Evolutionary conservation across 2,329 filamentous ascomycete genomes (phyloP).

Genomic region (Fusarium domesticum): DNA sequence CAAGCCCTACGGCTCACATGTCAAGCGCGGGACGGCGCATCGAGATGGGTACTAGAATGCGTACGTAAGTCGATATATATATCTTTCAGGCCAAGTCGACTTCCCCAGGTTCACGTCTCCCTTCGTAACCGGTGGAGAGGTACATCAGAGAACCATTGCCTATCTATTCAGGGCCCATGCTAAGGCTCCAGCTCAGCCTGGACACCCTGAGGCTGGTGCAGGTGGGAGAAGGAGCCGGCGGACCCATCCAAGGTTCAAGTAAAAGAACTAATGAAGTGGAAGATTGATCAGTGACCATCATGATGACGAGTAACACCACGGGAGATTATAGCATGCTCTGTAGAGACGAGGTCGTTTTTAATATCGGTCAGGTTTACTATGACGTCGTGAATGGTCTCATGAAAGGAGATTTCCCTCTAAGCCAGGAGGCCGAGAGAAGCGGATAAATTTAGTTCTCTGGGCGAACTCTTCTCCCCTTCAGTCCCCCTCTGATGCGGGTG

Average conservation of each 20-base stretch:
- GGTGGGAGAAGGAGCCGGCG: slow-evolving; percentile 11
- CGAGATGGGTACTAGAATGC: slow-evolving; percentile 5
- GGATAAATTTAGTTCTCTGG: no score
- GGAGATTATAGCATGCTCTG: slow-evolving; percentile 3
- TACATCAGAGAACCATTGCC: slow-evolving; percentile 8
- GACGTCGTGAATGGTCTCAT: slow-evolving; percentile 13
- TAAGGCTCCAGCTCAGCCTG: slow-evolving; percentile 12
- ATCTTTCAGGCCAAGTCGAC: slow-evolving; percentile 10
- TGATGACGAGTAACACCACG: slow-evolving; percentile 25
- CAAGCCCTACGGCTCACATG: slow-evolving; percentile 29
- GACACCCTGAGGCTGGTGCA: slow-evolving; percentile 6
- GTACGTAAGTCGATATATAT: slow-evolving; percentile 5
- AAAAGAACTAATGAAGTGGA: slow-evolving; percentile 10
- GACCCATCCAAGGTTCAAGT: slow-evolving; percentile 8
- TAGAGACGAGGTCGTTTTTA: slow-evolving; percentile 8
- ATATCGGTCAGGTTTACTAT: slow-evolving; percentile 14
- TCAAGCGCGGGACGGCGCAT: slow-evolving; percentile 26
- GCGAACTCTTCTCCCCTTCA: slow-evolving; percentile 6
- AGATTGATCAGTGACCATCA: slow-evolving; percentile 7
- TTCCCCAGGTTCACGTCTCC: slow-evolving; percentile 7
- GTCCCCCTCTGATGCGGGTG: slow-evolving; percentile 15
- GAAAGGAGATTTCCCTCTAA: slow-evolving; percentile 9
- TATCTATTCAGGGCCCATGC: slow-evolving; percentile 16
- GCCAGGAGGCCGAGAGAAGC: slow-evolving; percentile 12
- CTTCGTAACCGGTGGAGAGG: slow-evolving; percentile 3